These are phyloP conservation scores for Phylloboletellus chloephorus DNA, from an alignment of 1,284 basidiomycete species.

Conservation along the genomic window DNA sequence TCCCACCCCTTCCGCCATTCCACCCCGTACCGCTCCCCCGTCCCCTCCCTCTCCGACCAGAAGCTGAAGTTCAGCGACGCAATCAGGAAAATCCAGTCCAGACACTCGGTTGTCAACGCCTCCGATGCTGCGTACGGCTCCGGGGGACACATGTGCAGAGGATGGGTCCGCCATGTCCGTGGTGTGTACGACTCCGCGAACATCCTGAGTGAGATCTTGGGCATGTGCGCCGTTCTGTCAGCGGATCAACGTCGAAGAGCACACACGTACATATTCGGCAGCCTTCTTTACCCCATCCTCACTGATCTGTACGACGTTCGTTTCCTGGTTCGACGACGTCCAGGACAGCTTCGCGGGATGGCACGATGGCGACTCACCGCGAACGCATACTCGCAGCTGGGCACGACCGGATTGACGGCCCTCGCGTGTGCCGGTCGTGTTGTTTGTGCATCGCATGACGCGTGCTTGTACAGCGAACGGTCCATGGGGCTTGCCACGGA, in stretches of 20 bases:
- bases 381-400: constrained; percentile 47
- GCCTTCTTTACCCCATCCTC: constrained; percentile 52
- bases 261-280: constrained; percentile 51
- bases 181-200: constrained; percentile 62
- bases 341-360: not conserved
- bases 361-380: constrained; percentile 32
- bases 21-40: constrained; percentile 59
- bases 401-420: constrained; percentile 45
- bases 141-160: constrained; percentile 65
- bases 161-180: constrained; percentile 71
- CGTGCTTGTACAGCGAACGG: not conserved
- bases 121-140: constrained; percentile 52
- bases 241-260: not conserved
- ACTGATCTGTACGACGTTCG: constrained; percentile 53
- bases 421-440: not conserved
- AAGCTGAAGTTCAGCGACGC: constrained; percentile 82
- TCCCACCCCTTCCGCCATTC: constrained; percentile 70
- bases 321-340: constrained; percentile 37
- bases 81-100: constrained; percentile 82
- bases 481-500: constrained; percentile 11
- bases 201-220: constrained; percentile 57
- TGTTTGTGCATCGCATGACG: constrained; percentile 1
- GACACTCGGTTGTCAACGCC: constrained; percentile 48
- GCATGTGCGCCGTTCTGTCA: constrained; percentile 1
- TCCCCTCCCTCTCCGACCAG: constrained; percentile 67